Percentiles rank a stretch among this genome's conserved stretches.
phyloP scores from a whole-genome alignment of 106 monocot genomes.

The Posidonia australis region DNA sequence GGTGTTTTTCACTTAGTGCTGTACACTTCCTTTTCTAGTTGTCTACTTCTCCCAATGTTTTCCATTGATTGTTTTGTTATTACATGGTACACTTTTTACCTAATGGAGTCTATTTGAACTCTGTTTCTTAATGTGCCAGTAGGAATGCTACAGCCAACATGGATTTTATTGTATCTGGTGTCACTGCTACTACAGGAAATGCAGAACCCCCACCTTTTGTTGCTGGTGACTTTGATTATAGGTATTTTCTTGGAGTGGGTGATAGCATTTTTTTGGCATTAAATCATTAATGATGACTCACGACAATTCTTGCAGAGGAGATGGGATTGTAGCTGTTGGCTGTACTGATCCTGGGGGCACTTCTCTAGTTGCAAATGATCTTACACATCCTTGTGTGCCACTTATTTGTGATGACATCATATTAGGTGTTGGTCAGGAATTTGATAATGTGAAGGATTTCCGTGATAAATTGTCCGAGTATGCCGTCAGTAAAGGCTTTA shows the following conservation, averaged over 20 bases:
- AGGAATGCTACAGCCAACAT: conserved; percentile 6
- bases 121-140: not conserved
- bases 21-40: too few relatives aligned
- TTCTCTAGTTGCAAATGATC: not conserved
- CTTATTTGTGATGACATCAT: conserved; percentile 25
- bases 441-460: conserved; percentile 77
- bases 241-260: not conserved
- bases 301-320: conserved; percentile 2
- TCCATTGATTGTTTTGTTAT: too few relatives aligned
- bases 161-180: not conserved
- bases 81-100: not conserved
- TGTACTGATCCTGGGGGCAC: not conserved
- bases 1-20: too few relatives aligned
- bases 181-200: conserved; percentile 5
- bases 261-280: not conserved
- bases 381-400: conserved; percentile 5
- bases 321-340: not conserved
- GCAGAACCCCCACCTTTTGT: not conserved
- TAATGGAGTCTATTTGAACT: not conserved
- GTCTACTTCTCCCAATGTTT: too few relatives aligned
- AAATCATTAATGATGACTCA: not conserved
- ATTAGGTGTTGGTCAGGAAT: conserved; percentile 80
- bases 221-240: conserved; percentile 1
- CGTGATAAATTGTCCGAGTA: conserved; percentile 68
- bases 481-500: conserved; percentile 73